phyloP scores from a whole-genome alignment of 2,329 filamentous ascomycete genomes.

The Exserohilum rostratum region DNA sequence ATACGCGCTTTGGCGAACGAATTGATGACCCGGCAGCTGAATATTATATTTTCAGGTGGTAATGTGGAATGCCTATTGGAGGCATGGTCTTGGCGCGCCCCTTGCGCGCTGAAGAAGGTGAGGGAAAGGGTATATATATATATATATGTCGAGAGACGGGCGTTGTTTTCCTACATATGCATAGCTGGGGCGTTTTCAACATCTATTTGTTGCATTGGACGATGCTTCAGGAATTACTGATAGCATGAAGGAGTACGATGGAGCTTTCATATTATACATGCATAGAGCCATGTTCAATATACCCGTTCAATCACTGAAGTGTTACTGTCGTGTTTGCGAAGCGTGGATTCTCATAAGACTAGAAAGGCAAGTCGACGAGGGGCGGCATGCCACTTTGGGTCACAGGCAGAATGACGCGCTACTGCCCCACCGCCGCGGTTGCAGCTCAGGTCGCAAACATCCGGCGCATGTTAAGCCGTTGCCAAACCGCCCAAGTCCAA shows the following conservation, averaged over 20 bases:
- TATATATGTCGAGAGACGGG: slow-evolving; percentile 15
- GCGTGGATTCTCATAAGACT: too few relatives aligned
- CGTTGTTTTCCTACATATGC: slow-evolving; percentile 23
- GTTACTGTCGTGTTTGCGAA: background rate
- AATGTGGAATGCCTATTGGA: slow-evolving; percentile 6
- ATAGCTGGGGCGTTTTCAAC: slow-evolving; percentile 34
- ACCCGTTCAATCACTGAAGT: background rate
- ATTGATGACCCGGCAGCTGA: slow-evolving; percentile 18
- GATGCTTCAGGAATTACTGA: slow-evolving; percentile 4
- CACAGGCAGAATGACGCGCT: slow-evolving; percentile 9
- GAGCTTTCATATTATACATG: background rate
- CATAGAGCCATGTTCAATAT: slow-evolving; percentile 1
- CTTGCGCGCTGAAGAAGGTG: slow-evolving; percentile 13
- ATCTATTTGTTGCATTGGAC: slow-evolving; percentile 10
- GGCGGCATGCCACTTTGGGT: background rate
- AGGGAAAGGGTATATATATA: slow-evolving; percentile 19
- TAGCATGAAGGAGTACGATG: slow-evolving; percentile 1
- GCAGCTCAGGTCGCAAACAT: slow-evolving; percentile 12
- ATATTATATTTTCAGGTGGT: slow-evolving; percentile 9
- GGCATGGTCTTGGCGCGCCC: background rate
- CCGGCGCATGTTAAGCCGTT: background rate
- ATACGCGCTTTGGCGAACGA: slow-evolving; percentile 24
- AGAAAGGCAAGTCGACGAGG: background rate
- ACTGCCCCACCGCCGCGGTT: slow-evolving; percentile 12
- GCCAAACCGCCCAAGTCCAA: background rate